These are phyloP conservation scores for Colletotrichum siamense DNA, from an alignment of 2,329 filamentous ascomycete genomes.

Conservation along the genomic window DNA sequence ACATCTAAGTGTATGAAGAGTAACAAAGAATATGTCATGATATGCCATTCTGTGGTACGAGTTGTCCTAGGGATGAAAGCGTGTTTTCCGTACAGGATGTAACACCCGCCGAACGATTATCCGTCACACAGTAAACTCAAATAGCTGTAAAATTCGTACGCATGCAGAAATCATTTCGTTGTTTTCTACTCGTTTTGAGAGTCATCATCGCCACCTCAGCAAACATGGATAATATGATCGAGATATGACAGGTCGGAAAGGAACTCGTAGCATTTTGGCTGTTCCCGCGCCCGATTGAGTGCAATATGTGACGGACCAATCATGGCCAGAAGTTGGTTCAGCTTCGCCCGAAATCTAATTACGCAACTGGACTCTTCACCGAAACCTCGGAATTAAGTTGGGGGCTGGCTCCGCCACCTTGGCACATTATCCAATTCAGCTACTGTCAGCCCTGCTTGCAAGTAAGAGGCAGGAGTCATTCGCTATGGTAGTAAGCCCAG, in stretches of 20 bases:
- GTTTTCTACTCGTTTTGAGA: neutral
- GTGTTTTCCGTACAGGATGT: neutral
- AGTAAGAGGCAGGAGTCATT: neutral
- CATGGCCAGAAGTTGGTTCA: neutral
- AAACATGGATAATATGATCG: neutral
- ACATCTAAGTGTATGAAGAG: neutral
- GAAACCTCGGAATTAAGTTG: neutral
- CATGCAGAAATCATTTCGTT: neutral
- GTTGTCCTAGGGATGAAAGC: neutral
- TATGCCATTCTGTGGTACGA: neutral
- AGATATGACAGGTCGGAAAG: neutral
- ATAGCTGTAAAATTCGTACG: neutral
- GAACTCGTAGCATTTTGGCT: neutral
- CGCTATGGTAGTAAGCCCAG: neutral
- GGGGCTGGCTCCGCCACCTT: neutral
- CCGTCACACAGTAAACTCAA: neutral
- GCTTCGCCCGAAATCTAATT: neutral
- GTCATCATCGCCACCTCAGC: neutral
- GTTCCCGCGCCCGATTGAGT: neutral
- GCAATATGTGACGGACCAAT: neutral
- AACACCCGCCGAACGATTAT: neutral
- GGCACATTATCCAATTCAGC: neutral
- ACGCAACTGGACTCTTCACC: neutral
- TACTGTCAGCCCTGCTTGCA: neutral
- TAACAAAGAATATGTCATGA: neutral